Base-by-base conservation (phyloP, 2,329 filamentous ascomycete species). In the Penicillium sp. region DNA sequence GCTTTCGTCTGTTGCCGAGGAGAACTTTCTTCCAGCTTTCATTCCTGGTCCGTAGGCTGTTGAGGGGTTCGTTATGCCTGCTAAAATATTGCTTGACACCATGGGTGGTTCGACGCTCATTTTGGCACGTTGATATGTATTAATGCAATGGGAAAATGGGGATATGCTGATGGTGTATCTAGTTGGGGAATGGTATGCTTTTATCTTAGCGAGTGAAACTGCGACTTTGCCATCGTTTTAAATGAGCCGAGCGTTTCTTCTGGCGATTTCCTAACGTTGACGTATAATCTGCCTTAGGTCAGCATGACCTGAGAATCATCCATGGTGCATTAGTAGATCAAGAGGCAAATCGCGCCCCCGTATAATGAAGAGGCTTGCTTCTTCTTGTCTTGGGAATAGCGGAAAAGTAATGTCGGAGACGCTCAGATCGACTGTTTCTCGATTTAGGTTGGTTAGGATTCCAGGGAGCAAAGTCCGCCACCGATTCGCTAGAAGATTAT, bases 1-100 rank as follows among this genome's bases (percentile, higher is more conserved):
- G 11, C 69, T 72, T 56, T 75, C 70, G 37, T 74, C 67, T 62
- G 72, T 72, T 19, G 62, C 73, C 35, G 68, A 63, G 21, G 69
- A 68, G 22, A 54, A 55, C 33, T 44, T 45, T 24, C 21, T 53
- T 46, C 21, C 26, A 5, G 29, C 11, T 21, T 26, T 26, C 10
- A 43, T 22, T 27, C 22, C 7, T 21, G 50, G 43, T 4, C 27
- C 45, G n/a, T 35, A 37, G 9, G 41, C n/a, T 10, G 50, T 41
- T 14, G 19, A 48, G 27, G 48, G 48, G n/a, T 41, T 50, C 2
- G 41, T 39, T 27, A 50, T 50, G 21, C 41, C 22, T 5, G 48
- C 48, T 14, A 19, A 9, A 22, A 29, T 22, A 1, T 41, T 27
- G 16, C 4, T 37, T 6, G 48, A 50, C 4, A 41, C 3, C 48